These are phyloP conservation scores for Paramarasmius palmivorus DNA, from an alignment of 1,284 basidiomycete genomes.

Conservation along the genomic window DNA sequence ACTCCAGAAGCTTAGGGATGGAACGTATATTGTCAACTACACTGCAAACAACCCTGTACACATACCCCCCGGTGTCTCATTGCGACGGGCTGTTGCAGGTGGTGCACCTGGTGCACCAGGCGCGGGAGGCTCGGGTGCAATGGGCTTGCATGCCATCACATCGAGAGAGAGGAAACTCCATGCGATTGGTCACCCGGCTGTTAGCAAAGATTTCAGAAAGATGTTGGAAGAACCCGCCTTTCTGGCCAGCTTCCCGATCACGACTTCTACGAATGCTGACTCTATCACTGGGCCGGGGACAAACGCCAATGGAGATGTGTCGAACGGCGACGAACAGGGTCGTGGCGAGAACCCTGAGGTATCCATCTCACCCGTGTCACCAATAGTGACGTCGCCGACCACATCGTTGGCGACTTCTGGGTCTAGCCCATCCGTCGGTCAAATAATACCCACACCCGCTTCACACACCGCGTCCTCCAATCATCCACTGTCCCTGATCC, in stretches of 20 bases:
- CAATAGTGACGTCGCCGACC: not conserved
- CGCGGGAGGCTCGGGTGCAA: not conserved
- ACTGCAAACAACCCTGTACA: slow-evolving; percentile 12
- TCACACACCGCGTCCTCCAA: slow-evolving; percentile 25
- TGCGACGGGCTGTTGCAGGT: not conserved
- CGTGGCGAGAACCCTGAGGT: not conserved
- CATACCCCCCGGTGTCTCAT: not conserved
- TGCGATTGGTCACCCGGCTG: slow-evolving; percentile 24
- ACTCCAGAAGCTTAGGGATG: slow-evolving; percentile 72
- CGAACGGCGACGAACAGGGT: not conserved
- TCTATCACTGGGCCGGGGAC: not conserved
- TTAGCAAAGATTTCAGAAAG: slow-evolving; percentile 34
- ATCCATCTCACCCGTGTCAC: slow-evolving; percentile 18
- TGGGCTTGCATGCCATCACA: slow-evolving; percentile 5
- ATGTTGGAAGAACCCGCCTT: slow-evolving; percentile 28
- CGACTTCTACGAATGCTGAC: slow-evolving; percentile 25
- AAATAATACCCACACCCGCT: slow-evolving; percentile 13
- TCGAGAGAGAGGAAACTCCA: slow-evolving; percentile 25
- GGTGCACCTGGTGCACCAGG: not conserved
- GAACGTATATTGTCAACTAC: slow-evolving; percentile 69
- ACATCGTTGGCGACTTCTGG: slow-evolving; percentile 17
- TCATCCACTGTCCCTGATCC: slow-evolving; percentile 58
- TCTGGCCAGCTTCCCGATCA: slow-evolving; percentile 12
- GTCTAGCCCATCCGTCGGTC: not conserved
- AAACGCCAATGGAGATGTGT: not conserved